Evolutionary conservation across 345 rosid genomes (phyloP), one percentile per base, ranked within the genome.

Genomic region (Camelina laxa): DNA sequence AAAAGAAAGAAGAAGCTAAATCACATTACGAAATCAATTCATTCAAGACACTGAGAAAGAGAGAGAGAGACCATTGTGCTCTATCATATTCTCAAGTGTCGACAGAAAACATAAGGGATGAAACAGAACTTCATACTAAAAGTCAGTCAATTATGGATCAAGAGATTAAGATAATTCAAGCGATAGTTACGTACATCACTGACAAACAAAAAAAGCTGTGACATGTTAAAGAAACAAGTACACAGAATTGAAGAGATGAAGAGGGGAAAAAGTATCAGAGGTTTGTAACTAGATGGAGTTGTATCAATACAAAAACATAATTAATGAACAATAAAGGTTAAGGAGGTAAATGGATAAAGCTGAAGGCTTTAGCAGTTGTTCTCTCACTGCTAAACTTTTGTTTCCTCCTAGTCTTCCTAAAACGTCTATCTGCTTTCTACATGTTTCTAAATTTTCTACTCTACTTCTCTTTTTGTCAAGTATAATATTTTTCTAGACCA

Each of bases 1-100:
- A 68, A 31, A 36, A 38, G 15, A 72, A 57, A 78, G 56, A 65
- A 64, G 48, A 50, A 65, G 48, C 49, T 11, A 42, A 70, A 12
- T 42, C 22, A 71, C 12, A 35, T 9, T 7, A 42, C 44, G 2
- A 72, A 35, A 56, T 35, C 9, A 38, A 48, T 4, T 20, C 36
- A 44, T 42, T 19, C 9, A 14, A 63, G 36, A 53, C 47, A 60
- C 33, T 30, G 68, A 64, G 69, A 15, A 39, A 49, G 13, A 65
- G 69, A 15, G 60, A 48, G 16, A 65, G 24, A 27, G 53, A 22
- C 33, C 35, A 58, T 11, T 55, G 53, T 36, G 48, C 65, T 56
- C 16, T 38, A 75, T 30, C 41, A 41, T 41, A 31, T 30, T 69
- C 38, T 19, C 20, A 31, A 41, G 48, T 4, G 10, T 12, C 17